These are phyloP conservation scores for Suillus plorans DNA, from an alignment of 768 basidiomycete species.

Conservation along the genomic window DNA sequence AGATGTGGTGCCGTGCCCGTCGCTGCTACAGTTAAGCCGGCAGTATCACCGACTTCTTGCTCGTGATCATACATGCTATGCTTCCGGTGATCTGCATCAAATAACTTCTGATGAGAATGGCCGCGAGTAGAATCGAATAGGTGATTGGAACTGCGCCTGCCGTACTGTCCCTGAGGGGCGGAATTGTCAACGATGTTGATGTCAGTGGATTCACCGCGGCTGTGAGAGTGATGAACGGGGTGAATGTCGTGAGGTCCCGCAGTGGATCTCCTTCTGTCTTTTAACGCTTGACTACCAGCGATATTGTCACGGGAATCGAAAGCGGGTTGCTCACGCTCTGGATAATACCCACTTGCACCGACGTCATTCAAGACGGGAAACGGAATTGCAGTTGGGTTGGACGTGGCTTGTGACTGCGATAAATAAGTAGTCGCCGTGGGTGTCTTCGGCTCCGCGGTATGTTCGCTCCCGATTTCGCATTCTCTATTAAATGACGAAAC, in stretches of 20 bases:
- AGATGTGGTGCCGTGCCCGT: neutral
- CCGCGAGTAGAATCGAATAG: conserved; percentile 38
- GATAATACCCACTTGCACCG: conserved; percentile 17
- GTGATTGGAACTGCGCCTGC: conserved; percentile 36
- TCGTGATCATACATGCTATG: conserved; percentile 20
- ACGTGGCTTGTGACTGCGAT: conserved; percentile 29
- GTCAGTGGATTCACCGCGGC: conserved; percentile 9
- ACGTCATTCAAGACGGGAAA: conserved; percentile 26
- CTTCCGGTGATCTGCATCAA: conserved; percentile 21
- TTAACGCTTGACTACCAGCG: neutral
- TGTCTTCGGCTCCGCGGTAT: conserved; percentile 38
- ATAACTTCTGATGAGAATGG: conserved; percentile 24
- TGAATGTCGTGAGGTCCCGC: conserved; percentile 10
- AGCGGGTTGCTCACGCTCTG: conserved; percentile 22
- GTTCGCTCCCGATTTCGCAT: conserved; percentile 31
- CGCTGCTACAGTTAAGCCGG: neutral
- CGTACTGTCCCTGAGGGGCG: conserved; percentile 22
- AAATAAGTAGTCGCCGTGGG: conserved; percentile 35
- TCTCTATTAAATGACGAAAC: conserved; percentile 21
- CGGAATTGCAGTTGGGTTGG: conserved; percentile 23
- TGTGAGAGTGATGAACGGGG: conserved; percentile 16
- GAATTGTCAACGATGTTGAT: conserved; percentile 1
- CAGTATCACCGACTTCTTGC: conserved; percentile 15
- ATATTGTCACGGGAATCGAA: conserved; percentile 1
- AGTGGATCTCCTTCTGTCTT: neutral